A percentile compares a stretch with the other conserved stretches of the same genome.
Conservation (phyloP, 1,139 yeast species). For the Scheffersomyces illinoinensis region DNA sequence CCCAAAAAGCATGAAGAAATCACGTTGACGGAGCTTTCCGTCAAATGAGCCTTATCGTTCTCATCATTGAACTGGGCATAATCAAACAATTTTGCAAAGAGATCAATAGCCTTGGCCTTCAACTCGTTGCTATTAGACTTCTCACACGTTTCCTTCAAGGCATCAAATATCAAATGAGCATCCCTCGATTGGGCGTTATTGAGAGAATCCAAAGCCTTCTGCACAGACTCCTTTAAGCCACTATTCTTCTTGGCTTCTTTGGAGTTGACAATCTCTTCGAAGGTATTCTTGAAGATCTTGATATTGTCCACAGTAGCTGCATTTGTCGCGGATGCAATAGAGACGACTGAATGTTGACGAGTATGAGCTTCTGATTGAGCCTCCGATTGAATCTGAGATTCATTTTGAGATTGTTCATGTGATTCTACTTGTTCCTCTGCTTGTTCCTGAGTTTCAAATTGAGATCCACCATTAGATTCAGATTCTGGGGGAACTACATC, state of each 20-base stretch:
- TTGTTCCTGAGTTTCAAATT: background rate
- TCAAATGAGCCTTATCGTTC: slow-evolving; percentile 51
- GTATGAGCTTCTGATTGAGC: slow-evolving; percentile 8
- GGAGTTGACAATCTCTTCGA: slow-evolving; percentile 33
- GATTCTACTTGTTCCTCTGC: background rate
- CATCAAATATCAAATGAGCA: slow-evolving; percentile 39
- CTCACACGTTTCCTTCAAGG: slow-evolving; percentile 44
- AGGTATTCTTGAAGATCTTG: slow-evolving; percentile 40
- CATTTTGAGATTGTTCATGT: background rate
- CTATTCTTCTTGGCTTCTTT: slow-evolving; percentile 47
- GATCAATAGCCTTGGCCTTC: slow-evolving; percentile 43
- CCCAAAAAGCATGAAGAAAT: slow-evolving; percentile 87
- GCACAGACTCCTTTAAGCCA: slow-evolving; percentile 28
- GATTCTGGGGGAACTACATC: background rate
- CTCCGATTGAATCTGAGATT: background rate
- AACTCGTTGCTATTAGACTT: slow-evolving; percentile 28
- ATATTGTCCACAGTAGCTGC: slow-evolving; percentile 37
- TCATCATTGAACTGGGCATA: slow-evolving; percentile 42
- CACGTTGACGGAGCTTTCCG: slow-evolving; percentile 84
- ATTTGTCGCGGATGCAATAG: slow-evolving; percentile 17
- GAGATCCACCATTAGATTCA: background rate
- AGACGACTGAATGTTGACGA: slow-evolving; percentile 22
- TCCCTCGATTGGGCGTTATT: slow-evolving; percentile 29
- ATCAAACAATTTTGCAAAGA: slow-evolving; percentile 48
- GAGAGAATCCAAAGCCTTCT: slow-evolving; percentile 39